Base-by-base conservation (phyloP, 352 stramenopile species). In the Phytophthora sp. region DNA sequence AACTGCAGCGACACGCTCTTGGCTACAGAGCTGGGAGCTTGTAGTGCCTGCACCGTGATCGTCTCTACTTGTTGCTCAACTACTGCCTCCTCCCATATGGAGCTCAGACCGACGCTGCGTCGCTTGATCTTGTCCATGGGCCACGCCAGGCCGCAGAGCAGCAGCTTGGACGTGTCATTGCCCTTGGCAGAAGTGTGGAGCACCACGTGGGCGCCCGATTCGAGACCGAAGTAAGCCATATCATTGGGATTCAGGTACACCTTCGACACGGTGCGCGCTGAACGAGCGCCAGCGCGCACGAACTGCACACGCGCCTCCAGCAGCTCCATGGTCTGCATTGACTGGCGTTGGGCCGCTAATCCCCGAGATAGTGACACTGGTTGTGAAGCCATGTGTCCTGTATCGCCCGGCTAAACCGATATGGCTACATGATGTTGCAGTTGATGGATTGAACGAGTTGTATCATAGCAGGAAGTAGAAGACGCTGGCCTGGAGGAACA, bases 41-140 rank as follows among this genome's bases (percentile, higher is more conserved):
- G 35, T 16, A 82, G 20, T 26, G 77, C 55, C 16, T 72, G 51
- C 12, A 83, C 73, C n/a, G 52, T 64, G 8, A 73, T 67, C 15
- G 39, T 66, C 36, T 69, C 57, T 20, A 68, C 55, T 18, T 62
- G 23, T 58, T 72, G 44, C 23, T 63, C 45, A 4, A 27, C 49
- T 1, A 88, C 60, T 29, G 74, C 67, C 7, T 71, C 73, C 64
- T 91, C 84, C 86, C 86, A 94, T 68, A 94, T 86, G 57, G 69
- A 77, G 72, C 80, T 90, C 3, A 94, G 60, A 44, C 82, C 86
- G 9, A 92, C 77, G 36, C 76, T 60, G 21, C 72, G 72, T 16
- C 77, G 79, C 63, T 88, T 86, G 70, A 92, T 79, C 47, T 87
- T 91, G 52, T 91, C 79, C 59, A 92, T 84, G 11, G 82, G 82